Evolutionary conservation across 2,329 filamentous ascomycete species (phyloP).

Genomic region (Coniochaeta sp.): DNA sequence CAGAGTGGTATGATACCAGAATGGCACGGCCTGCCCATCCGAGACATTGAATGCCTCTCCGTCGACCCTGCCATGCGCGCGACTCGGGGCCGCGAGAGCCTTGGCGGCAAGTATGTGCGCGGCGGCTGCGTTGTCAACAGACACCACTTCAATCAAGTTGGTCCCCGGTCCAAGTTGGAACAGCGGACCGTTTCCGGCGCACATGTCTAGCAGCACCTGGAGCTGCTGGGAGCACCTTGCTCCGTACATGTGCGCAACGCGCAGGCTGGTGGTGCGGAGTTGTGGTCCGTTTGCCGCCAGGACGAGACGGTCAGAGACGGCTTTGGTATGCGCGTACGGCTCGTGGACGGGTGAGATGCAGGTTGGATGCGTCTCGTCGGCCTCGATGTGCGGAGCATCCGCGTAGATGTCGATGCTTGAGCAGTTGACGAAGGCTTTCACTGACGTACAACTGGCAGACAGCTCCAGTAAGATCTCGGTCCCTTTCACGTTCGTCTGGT

Average conservation of each 20-base stretch:
- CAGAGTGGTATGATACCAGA: conserved; percentile 21
- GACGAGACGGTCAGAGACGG: conserved; percentile 21
- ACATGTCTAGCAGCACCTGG: conserved; percentile 14
- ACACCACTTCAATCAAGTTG: conserved; percentile 20
- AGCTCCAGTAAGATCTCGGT: conserved; percentile 19
- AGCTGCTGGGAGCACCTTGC: conserved; percentile 21
- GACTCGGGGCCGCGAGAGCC: conserved; percentile 12
- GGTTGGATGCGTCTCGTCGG: conserved; percentile 15
- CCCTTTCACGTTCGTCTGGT: conserved; percentile 21
- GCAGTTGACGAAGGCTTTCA: conserved; percentile 24
- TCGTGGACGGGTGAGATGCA: conserved; percentile 4
- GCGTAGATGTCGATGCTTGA: conserved; percentile 21
- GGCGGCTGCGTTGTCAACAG: conserved; percentile 16
- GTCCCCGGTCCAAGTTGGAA: conserved; percentile 14
- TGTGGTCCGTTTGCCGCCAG: conserved; percentile 17
- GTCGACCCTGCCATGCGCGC: conserved; percentile 12
- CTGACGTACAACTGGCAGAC: conserved; percentile 10
- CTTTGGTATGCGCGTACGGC: conserved; percentile 23
- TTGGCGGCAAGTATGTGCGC: conserved; percentile 21
- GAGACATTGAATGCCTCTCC: conserved; percentile 29
- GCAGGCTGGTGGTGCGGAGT: conserved; percentile 18
- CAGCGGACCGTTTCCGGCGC: conserved; percentile 3
- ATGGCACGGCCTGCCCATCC: conserved; percentile 21
- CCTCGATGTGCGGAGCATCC: conserved; percentile 13
- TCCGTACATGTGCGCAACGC: conserved; percentile 24